phyloP scores from a whole-genome alignment of 306 rosid species.

The Acacia acuminata region DNA sequence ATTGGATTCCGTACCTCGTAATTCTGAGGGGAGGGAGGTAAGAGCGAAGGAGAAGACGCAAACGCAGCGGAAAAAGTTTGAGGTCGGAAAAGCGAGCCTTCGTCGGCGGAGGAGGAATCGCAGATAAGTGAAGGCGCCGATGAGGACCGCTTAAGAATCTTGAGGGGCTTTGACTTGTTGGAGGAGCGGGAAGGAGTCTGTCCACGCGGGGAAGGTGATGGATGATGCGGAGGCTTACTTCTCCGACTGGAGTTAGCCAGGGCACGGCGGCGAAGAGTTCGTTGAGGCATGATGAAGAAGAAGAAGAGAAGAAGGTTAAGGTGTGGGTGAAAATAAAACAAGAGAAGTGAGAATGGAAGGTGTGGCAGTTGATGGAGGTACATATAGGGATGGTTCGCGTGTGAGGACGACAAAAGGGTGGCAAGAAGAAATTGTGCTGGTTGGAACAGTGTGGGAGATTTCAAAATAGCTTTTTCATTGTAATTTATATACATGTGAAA shows the following conservation, averaged over 20 bases:
- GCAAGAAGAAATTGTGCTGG: background rate
- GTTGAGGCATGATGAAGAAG: constrained; percentile 45
- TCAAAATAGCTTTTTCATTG: too few species aligned
- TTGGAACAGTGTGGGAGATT: too few species aligned
- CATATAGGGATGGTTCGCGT: background rate
- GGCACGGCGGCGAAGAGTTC: constrained; percentile 34
- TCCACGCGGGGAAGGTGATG: constrained; percentile 36
- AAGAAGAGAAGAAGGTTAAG: too few species aligned
- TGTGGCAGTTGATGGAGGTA: background rate
- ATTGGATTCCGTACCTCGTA: background rate
- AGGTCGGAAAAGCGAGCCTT: constrained; percentile 42
- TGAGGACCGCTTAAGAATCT: constrained; percentile 52
- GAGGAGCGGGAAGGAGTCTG: constrained; percentile 32
- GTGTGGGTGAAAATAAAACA: background rate
- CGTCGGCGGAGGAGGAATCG: background rate
- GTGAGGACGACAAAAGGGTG: background rate
- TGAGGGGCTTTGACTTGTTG: constrained; percentile 39
- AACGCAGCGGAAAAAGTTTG: constrained; percentile 47
- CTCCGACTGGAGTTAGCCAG: constrained; percentile 25
- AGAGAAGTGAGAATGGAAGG: background rate
- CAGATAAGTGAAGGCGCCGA: constrained; percentile 61
- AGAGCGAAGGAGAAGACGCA: constrained; percentile 58
- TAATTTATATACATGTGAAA: too few species aligned
- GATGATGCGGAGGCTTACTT: constrained; percentile 34
- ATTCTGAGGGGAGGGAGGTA: constrained; percentile 43